Conservation (phyloP, 495 filamentous ascomycete species). For the Tuber aestivum region DNA sequence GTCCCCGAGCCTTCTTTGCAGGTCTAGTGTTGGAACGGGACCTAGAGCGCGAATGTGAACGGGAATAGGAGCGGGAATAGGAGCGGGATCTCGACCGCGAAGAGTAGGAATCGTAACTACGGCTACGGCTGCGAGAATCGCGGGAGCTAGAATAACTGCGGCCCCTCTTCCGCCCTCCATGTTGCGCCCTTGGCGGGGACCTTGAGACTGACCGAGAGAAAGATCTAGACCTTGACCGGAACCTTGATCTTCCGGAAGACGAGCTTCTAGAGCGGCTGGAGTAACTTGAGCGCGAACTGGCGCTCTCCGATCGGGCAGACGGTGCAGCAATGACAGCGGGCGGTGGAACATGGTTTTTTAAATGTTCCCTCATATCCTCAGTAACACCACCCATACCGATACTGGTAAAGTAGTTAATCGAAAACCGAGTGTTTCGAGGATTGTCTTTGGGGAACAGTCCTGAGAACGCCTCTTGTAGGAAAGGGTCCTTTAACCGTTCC, state of each 20-base stretch:
- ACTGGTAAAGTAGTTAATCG: constrained; percentile 98
- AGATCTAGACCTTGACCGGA: constrained; percentile 32
- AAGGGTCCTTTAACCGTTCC: constrained; percentile 67
- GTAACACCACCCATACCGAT: constrained; percentile 93
- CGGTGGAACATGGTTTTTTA: constrained; percentile 66
- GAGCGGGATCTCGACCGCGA: constrained; percentile 46
- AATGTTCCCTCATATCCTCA: constrained; percentile 84
- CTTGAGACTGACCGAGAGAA: constrained; percentile 24
- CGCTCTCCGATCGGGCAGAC: constrained; percentile 51
- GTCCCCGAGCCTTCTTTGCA: constrained; percentile 8
- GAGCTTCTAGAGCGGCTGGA: constrained; percentile 45
- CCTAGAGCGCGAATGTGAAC: constrained; percentile 30
- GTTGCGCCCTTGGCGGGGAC: constrained; percentile 17
- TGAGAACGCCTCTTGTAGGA: constrained; percentile 68
- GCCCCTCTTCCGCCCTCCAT: constrained; percentile 22
- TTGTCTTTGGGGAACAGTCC: constrained; percentile 90
- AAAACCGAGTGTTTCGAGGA: constrained; percentile 83
- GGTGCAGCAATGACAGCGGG: constrained; percentile 64
- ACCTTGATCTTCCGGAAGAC: constrained; percentile 47
- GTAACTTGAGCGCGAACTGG: constrained; percentile 63
- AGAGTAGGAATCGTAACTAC: constrained; percentile 37
- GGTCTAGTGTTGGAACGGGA: constrained; percentile 24
- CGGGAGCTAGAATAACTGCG: constrained; percentile 35
- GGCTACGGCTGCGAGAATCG: constrained; percentile 12
- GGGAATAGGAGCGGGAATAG: constrained; percentile 42